Evolutionary conservation across 2,329 filamentous ascomycete genomes (phyloP).

Genomic region (Alternaria alternata): DNA sequence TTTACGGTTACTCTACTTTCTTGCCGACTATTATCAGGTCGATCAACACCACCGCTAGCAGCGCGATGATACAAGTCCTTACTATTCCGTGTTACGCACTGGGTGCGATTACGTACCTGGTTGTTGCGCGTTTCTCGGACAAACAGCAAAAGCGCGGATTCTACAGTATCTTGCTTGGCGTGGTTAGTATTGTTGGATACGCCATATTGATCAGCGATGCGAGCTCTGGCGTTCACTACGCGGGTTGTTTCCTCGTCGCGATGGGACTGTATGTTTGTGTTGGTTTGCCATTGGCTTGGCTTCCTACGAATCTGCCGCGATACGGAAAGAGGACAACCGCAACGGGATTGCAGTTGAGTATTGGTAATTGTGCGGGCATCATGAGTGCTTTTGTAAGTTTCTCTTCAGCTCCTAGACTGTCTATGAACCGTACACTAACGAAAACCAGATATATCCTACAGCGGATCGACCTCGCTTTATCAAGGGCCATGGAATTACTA

Average conservation of each 20-base stretch:
- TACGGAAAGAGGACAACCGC: slow-evolving; percentile 80
- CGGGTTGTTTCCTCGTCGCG: slow-evolving; percentile 79
- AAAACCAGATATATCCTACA: slow-evolving; percentile 55
- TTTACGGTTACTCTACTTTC: slow-evolving; percentile 81
- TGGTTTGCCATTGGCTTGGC: slow-evolving; percentile 64
- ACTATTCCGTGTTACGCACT: slow-evolving; percentile 81
- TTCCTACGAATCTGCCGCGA: slow-evolving; percentile 73
- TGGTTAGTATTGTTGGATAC: slow-evolving; percentile 73
- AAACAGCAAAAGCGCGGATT: slow-evolving; percentile 70
- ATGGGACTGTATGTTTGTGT: slow-evolving; percentile 72
- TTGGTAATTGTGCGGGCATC: slow-evolving; percentile 75
- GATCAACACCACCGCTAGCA: slow-evolving; percentile 68
- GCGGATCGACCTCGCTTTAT: slow-evolving; percentile 57
- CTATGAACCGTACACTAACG: slow-evolving; percentile 12
- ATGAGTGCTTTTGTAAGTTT: slow-evolving; percentile 72
- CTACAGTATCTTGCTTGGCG: slow-evolving; percentile 69
- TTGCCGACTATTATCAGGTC: slow-evolving; percentile 79
- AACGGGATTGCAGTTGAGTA: slow-evolving; percentile 73
- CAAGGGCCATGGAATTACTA: slow-evolving; percentile 61
- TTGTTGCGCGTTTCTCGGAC: slow-evolving; percentile 72
- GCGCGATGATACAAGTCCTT: slow-evolving; percentile 74
- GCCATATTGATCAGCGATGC: slow-evolving; percentile 70
- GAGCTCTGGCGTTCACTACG: slow-evolving; percentile 72
- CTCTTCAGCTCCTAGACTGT: not conserved
- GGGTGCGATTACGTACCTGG: slow-evolving; percentile 74